Conservation (phyloP, 2,329 filamentous ascomycete species). For the Monosporascus sp. region DNA sequence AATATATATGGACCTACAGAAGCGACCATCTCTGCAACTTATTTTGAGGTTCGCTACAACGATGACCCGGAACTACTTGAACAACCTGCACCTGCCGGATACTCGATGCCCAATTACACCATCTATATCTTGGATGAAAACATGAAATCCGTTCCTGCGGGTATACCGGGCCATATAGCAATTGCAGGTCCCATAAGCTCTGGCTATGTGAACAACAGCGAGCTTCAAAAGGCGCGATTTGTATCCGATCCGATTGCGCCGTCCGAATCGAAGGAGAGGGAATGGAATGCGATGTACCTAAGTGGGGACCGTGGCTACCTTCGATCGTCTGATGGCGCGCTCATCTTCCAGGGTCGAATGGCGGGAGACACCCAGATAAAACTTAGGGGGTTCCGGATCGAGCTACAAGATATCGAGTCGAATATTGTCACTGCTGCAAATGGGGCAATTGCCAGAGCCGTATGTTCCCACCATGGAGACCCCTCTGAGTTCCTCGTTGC, state of each 20-base stretch:
- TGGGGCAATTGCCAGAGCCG: constrained; percentile 1
- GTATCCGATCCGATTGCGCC: constrained; percentile 5
- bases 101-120: constrained; percentile 2
- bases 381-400: constrained; percentile 35
- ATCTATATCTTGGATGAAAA: constrained; percentile 3
- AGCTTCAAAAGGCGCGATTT: constrained; percentile 17
- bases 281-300: constrained; percentile 22
- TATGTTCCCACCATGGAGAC: not conserved
- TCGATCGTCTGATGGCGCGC: constrained; percentile 20
- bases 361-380: constrained; percentile 35
- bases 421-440: constrained; percentile 4
- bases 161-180: constrained; percentile 10
- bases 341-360: constrained; percentile 30
- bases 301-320: constrained; percentile 32
- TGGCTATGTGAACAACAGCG: constrained; percentile 27
- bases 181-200: constrained; percentile 8
- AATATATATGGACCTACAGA: no score
- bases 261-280: constrained; percentile 6
- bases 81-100: no score
- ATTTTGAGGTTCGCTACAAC: no score
- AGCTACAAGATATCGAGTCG: constrained; percentile 35
- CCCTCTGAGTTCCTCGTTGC: constrained; percentile 14
- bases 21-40: no score
- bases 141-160: constrained; percentile 2
- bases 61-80: no score